Evolutionary conservation across 331 rosid species (phyloP), one percentile per base, ranked within the genome.

Genomic region (Acacia concinna): DNA sequence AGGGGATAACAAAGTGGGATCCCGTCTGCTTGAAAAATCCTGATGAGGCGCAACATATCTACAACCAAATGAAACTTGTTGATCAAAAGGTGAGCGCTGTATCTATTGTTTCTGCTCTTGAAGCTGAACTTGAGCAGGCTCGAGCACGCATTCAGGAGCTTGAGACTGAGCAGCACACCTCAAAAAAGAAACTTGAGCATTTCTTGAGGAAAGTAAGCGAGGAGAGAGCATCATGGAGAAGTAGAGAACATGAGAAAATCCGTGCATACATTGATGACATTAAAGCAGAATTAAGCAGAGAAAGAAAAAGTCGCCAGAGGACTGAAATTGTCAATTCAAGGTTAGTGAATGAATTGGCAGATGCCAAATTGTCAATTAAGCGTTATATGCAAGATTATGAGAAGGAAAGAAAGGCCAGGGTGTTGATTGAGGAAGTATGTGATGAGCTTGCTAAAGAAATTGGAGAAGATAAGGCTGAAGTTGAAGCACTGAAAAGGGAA

Each of bases 401-500:
- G 80, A 91, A 92, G 74, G 97, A 94, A 89, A 90, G 97, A 66
- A 92, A 90, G 84, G 89, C 76, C 65, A 86, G 96, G 68, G 92
- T 85, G 73, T 80, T 92, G 66, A 85, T 92, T 51, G 97, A 92
- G 88, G 93, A 94, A 81, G 95, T 94, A 14, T 94, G 98, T 31
- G 97, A 92, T 38, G 97, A 92, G 92, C 98, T 95, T 65, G 98
- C 93, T 27, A 92, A 88, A 83, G 97, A 95, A 86, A 90, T 95
- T 76, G 98, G 97, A 85, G 97, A 95, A 67, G 97, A 91, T 88
- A 94, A 92, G 81, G 95, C 92, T 8, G 97, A 92, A 86, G 89
- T 86, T 34, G 97, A 94, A 74, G 90, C 77, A 14, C 71, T 87
- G 41, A 94, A 87, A 85, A 91, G 97, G 83, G 98, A 90, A 73